These are phyloP conservation scores for Globisporangium viniferum DNA, from an alignment of 352 stramenopile genomes.

Conservation along the genomic window DNA sequence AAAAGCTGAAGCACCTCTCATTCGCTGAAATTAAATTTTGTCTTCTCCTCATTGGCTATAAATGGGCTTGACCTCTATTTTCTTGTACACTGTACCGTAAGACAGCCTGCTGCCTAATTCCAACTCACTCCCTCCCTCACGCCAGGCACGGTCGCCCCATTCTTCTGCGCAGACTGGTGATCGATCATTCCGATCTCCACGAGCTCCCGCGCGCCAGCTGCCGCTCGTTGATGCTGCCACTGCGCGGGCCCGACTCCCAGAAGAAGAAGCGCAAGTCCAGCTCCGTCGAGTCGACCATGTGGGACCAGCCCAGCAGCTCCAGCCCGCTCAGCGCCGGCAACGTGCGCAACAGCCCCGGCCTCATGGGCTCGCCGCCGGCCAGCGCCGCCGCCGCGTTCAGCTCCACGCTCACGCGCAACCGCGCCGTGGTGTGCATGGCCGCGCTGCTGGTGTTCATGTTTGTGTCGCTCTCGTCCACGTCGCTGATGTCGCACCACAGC, in stretches of 20 bases:
- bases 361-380: conserved; percentile 27
- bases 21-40: background rate
- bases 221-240: conserved; percentile 35
- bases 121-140: background rate
- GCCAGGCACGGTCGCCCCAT: background rate
- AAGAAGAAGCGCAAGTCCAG: conserved; percentile 87
- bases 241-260: conserved; percentile 32
- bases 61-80: background rate
- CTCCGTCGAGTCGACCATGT: conserved; percentile 60
- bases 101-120: background rate
- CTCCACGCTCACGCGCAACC: conserved; percentile 46
- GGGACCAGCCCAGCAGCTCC: conserved; percentile 30
- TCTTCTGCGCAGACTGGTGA: background rate
- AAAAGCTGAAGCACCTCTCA: background rate
- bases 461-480: conserved; percentile 58
- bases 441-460: conserved; percentile 51
- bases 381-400: conserved; percentile 25
- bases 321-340: conserved; percentile 21
- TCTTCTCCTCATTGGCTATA: background rate
- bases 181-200: background rate
- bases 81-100: background rate
- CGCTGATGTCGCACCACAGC: conserved; percentile 24
- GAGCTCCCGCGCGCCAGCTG: background rate
- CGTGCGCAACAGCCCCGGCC: conserved; percentile 16
- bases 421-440: conserved; percentile 44